A percentile compares a stretch with the other conserved stretches of the same genome.
phyloP scores from a whole-genome alignment of 192 early-diverging fungal genomes.

The Gonapodya prolifera region DNA sequence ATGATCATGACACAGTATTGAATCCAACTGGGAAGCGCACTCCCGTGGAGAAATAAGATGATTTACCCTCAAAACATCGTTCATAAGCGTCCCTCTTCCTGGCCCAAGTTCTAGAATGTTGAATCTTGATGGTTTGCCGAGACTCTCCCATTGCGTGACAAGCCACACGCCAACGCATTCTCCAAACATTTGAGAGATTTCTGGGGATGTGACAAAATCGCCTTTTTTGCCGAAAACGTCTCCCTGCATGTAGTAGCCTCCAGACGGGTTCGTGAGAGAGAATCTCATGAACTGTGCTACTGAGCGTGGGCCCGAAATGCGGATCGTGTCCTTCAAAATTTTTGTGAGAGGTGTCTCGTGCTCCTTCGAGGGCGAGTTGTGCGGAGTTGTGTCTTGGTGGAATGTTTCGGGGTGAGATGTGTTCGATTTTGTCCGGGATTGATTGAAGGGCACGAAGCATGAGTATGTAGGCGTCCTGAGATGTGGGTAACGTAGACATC shows the following conservation, averaged over 20 bases:
- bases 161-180: constrained; percentile 80
- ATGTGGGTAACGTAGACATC: too few relatives aligned
- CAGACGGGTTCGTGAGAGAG: constrained; percentile 70
- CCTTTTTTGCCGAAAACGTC: constrained; percentile 83
- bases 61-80: constrained; percentile 71
- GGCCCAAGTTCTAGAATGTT: constrained; percentile 76
- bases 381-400: not conserved
- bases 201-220: constrained; percentile 93
- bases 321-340: constrained; percentile 1
- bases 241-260: constrained; percentile 87
- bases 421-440: not conserved
- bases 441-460: too few relatives aligned
- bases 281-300: constrained; percentile 80
- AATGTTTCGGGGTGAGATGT: not conserved
- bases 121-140: constrained; percentile 43
- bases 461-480: too few relatives aligned
- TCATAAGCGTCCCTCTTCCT: constrained; percentile 87
- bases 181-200: constrained; percentile 97
- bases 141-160: constrained; percentile 61
- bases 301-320: constrained; percentile 48
- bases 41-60: not conserved
- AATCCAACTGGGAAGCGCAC: not conserved
- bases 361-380: not conserved
- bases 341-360: not conserved
- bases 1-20: too few relatives aligned